These are phyloP conservation scores for Cunninghamia lanceolata DNA, from an alignment of 75 land plant genomes.

Conservation along the genomic window DNA sequence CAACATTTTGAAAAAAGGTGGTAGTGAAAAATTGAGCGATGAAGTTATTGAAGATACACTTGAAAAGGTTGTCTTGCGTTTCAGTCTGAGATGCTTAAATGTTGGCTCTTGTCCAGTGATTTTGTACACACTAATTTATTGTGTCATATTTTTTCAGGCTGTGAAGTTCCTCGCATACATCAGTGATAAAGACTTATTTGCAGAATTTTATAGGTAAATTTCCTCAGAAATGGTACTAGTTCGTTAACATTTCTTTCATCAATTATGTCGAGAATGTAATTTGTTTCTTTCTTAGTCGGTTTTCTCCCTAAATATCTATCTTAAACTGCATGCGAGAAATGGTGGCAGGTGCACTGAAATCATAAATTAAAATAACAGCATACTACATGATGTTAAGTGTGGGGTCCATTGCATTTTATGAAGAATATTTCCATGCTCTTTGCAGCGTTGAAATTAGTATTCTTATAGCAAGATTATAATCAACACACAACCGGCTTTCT, in stretches of 20 bases:
- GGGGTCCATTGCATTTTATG: background rate
- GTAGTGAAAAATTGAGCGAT: conserved; percentile 93
- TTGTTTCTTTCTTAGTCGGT: too few species aligned
- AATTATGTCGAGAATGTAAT: background rate
- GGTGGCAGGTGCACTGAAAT: background rate
- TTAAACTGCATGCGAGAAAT: background rate
- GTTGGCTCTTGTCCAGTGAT: background rate
- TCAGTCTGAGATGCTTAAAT: background rate
- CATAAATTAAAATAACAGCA: background rate
- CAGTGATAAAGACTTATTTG: conserved; percentile 95
- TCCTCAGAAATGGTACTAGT: too few species aligned
- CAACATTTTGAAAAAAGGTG: conserved; percentile 93
- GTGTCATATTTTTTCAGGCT: conserved; percentile 47
- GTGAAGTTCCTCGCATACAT: conserved; percentile 94
- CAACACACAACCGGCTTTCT: background rate
- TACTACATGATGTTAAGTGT: background rate
- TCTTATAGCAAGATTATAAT: background rate
- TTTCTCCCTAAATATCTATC: background rate
- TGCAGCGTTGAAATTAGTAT: background rate
- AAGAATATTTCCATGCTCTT: background rate
- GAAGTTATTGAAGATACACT: conserved; percentile 98
- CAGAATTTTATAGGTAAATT: conserved; percentile 88
- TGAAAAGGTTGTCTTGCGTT: conserved; percentile 60
- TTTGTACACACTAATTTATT: background rate
- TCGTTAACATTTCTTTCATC: background rate